phyloP scores from a whole-genome alignment of 306 rosid genomes.

The Cicer judaicum region DNA sequence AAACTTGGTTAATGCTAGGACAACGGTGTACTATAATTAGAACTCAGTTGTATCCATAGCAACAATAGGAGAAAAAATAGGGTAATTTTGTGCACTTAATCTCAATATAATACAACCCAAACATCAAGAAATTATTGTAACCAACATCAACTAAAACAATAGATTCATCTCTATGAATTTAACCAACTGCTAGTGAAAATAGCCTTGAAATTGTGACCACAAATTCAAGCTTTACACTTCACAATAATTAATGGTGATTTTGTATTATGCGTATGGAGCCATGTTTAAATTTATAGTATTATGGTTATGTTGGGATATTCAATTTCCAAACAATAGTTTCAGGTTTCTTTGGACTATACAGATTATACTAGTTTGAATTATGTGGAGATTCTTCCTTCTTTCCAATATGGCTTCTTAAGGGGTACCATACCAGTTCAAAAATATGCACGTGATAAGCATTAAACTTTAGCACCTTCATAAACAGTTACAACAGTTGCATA shows the following conservation, averaged over 20 bases:
- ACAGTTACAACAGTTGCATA: background rate
- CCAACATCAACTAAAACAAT: conserved; percentile 8
- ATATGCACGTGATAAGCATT: background rate
- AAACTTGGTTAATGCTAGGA: background rate
- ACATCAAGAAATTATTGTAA: conserved; percentile 2
- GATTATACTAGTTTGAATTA: background rate
- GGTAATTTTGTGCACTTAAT: background rate
- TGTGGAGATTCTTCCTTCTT: background rate
- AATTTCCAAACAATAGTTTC: no score
- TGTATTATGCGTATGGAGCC: no score
- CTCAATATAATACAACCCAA: background rate
- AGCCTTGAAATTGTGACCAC: background rate
- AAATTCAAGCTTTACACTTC: background rate
- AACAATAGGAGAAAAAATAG: background rate
- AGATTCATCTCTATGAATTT: background rate
- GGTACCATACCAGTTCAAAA: no score
- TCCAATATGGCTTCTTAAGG: no score
- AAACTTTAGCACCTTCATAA: background rate
- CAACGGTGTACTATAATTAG: no score
- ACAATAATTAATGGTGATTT: background rate
- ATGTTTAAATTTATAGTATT: no score
- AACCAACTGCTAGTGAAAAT: background rate
- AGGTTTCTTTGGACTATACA: no score
- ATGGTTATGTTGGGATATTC: no score
- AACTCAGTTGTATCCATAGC: no score